Evolutionary conservation across 2,329 filamentous ascomycete species (phyloP).

Genomic region (Endoconidiophora polonica): DNA sequence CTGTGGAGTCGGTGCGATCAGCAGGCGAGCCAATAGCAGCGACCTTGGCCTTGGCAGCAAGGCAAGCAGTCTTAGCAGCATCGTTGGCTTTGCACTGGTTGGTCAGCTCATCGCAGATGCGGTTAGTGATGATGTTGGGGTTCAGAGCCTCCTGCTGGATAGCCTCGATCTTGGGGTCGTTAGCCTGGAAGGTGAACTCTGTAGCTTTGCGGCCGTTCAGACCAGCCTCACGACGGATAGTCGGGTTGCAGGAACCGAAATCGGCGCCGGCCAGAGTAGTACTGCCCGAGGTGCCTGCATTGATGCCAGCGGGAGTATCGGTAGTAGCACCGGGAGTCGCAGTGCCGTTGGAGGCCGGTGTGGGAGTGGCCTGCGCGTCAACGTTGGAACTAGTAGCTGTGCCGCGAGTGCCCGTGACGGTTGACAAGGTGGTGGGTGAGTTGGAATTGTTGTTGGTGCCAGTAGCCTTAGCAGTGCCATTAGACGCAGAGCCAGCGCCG

Average conservation of each 20-base stretch:
- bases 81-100: slow-evolving; percentile 49
- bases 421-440: slow-evolving; percentile 15
- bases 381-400: slow-evolving; percentile 11
- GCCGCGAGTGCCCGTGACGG: slow-evolving; percentile 13
- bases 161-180: slow-evolving; percentile 41
- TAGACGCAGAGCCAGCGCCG: slow-evolving; percentile 12
- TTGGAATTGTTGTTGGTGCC: slow-evolving; percentile 13
- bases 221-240: slow-evolving; percentile 42
- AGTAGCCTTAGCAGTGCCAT: slow-evolving; percentile 11
- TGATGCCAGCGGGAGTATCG: slow-evolving; percentile 19
- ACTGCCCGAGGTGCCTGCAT: slow-evolving; percentile 12
- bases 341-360: slow-evolving; percentile 11
- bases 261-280: slow-evolving; percentile 25
- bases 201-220: slow-evolving; percentile 36
- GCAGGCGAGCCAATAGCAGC: slow-evolving; percentile 12
- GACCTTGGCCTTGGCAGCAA: slow-evolving; percentile 29
- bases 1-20: slow-evolving; percentile 12
- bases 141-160: slow-evolving; percentile 50
- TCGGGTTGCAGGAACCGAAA: slow-evolving; percentile 38
- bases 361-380: slow-evolving; percentile 1
- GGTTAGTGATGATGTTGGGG: slow-evolving; percentile 58
- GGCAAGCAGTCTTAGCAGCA: slow-evolving; percentile 38
- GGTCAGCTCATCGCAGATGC: slow-evolving; percentile 50
- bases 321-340: slow-evolving; percentile 14
- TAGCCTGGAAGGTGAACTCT: slow-evolving; percentile 53